A percentile compares a stretch with the other conserved stretches of the same genome.
These are phyloP conservation scores for Paramecium bursaria DNA, from an alignment of 73 alveolate species.

Conservation along the genomic window DNA sequence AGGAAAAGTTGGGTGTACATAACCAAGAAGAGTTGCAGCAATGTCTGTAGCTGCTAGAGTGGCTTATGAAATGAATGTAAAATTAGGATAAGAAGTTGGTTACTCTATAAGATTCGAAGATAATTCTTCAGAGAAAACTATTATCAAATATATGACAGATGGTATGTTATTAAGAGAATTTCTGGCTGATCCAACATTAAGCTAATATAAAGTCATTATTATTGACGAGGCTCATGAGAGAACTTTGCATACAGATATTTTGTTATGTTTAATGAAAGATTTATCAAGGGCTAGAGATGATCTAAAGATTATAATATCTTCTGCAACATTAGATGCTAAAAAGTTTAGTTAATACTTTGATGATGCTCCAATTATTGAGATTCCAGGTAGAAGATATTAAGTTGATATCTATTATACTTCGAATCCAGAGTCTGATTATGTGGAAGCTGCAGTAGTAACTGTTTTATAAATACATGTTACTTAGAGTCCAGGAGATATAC, in stretches of 20 bases:
- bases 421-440: conserved; percentile 99
- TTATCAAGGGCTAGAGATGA: conserved; percentile 93
- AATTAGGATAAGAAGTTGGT: conserved; percentile 99
- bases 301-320: conserved; percentile 95
- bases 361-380: conserved; percentile 93
- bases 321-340: conserved; percentile 99
- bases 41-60: conserved; percentile 99
- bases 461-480: conserved; percentile 98
- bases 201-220: conserved; percentile 86
- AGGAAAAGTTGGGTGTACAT: conserved; percentile 98
- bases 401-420: conserved; percentile 97
- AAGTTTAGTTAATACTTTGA: conserved; percentile 97
- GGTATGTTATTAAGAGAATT: conserved; percentile 98
- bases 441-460: conserved; percentile 98
- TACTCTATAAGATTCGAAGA: conserved; percentile 99
- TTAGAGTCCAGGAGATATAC: conserved; percentile 99
- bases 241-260: conserved; percentile 99
- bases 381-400: conserved; percentile 99
- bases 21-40: conserved; percentile 99
- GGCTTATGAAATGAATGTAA: conserved; percentile 96
- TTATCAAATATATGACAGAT: conserved; percentile 99
- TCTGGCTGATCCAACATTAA: conserved; percentile 86
- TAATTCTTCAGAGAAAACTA: conserved; percentile 93
- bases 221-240: conserved; percentile 99
- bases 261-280: conserved; percentile 92